Conservation (phyloP, 768 basidiomycete species). For the Dictyophora rubrovolvata region DNA sequence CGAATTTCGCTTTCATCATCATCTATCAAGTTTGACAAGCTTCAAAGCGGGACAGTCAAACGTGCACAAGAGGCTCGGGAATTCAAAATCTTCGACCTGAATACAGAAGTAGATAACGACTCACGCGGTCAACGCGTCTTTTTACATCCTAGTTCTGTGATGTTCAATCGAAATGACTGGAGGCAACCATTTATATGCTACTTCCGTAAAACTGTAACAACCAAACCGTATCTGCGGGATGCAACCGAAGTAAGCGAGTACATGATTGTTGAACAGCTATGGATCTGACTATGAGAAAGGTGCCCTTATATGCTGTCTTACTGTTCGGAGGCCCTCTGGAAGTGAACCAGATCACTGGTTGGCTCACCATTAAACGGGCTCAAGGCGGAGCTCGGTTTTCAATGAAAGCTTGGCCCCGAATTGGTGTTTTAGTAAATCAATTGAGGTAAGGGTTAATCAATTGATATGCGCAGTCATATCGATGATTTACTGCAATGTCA, state of each 20-base stretch:
- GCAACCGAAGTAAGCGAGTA: slow-evolving; percentile 63
- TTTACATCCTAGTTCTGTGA: slow-evolving; percentile 71
- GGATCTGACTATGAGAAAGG: slow-evolving; percentile 27
- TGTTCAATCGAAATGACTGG: slow-evolving; percentile 67
- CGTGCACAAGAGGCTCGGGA: slow-evolving; percentile 80
- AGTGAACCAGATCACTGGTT: slow-evolving; percentile 75
- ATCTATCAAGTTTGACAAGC: slow-evolving; percentile 74
- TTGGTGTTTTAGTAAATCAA: slow-evolving; percentile 83
- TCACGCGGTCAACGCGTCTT: slow-evolving; percentile 49
- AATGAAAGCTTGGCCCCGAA: slow-evolving; percentile 78
- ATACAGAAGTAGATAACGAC: slow-evolving; percentile 17
- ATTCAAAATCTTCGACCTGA: slow-evolving; percentile 69
- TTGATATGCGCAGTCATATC: background rate
- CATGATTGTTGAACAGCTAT: background rate
- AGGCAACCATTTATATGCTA: slow-evolving; percentile 73
- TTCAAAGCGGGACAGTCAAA: slow-evolving; percentile 74
- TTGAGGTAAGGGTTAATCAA: slow-evolving; percentile 41
- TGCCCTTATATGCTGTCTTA: slow-evolving; percentile 80
- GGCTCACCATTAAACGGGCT: slow-evolving; percentile 45
- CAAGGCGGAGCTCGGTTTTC: slow-evolving; percentile 42
- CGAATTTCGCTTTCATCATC: slow-evolving; percentile 63
- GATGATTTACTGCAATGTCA: slow-evolving; percentile 16
- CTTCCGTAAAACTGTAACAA: slow-evolving; percentile 74
- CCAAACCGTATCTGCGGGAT: slow-evolving; percentile 77
- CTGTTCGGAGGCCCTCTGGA: slow-evolving; percentile 75